A percentile compares a stretch with the other conserved stretches of the same genome.
Evolutionary conservation across 202 grass and related monocot species (phyloP).

Genomic region (Digitaria exilis): DNA sequence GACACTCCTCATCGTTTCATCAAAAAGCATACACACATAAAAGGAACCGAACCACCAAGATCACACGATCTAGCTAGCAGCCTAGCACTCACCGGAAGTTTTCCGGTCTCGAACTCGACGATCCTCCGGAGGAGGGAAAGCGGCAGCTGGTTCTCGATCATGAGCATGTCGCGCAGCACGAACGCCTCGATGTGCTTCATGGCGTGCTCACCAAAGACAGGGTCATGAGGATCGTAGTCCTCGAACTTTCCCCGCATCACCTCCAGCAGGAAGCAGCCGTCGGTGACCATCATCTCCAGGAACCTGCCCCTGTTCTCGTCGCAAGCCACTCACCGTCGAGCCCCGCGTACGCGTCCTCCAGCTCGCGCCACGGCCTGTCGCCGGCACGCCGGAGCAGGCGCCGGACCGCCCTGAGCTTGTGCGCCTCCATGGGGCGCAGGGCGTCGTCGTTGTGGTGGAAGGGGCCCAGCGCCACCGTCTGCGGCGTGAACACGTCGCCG

Average conservation of each 20-base stretch:
- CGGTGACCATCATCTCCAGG: conserved; percentile 43
- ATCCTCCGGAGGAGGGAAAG: conserved; percentile 26
- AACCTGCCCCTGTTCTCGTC: conserved; percentile 27
- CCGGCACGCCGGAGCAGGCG: conserved; percentile 51
- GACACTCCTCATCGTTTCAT: too few species aligned
- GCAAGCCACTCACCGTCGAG: conserved; percentile 37
- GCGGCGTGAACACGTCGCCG: neutral
- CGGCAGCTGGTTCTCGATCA: conserved; percentile 54
- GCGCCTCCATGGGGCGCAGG: conserved; percentile 48
- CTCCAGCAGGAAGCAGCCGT: conserved; percentile 53
- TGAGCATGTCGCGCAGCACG: conserved; percentile 45
- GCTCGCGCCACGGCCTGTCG: conserved; percentile 19
- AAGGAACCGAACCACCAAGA: too few species aligned
- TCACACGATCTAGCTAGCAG: too few species aligned
- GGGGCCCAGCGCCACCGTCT: conserved; percentile 51
- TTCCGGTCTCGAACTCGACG: neutral
- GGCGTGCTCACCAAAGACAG: conserved; percentile 40
- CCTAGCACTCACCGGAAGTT: too few species aligned
- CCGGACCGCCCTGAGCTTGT: conserved; percentile 55
- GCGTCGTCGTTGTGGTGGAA: conserved; percentile 46
- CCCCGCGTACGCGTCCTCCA: conserved; percentile 49
- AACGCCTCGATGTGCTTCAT: conserved; percentile 24
- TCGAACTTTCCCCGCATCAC: conserved; percentile 12
- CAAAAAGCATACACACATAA: too few species aligned
- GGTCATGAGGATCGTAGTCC: conserved; percentile 7